Conservation (phyloP, 75 land plant species). For the Cunninghamia lanceolata region DNA sequence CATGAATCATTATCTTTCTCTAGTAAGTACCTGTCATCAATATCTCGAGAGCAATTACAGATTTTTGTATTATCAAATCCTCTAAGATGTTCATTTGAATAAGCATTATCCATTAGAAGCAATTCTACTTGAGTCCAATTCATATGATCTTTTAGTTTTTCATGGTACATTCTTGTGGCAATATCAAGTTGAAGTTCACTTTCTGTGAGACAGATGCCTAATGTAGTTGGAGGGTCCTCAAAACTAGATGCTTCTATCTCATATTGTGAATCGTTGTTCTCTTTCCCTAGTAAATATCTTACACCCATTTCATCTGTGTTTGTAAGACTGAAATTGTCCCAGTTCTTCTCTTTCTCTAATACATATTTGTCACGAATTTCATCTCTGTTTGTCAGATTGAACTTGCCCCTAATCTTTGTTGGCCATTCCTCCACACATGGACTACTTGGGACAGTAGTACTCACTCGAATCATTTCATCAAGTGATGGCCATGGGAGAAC, state of each 20-base stretch:
- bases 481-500: conserved; percentile 21
- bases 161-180: neutral
- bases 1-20: neutral
- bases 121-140: neutral
- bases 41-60: neutral
- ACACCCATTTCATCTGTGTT: too few species aligned
- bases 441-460: conserved; percentile 5
- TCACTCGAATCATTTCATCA: conserved; percentile 47
- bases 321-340: too few species aligned
- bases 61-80: too few species aligned
- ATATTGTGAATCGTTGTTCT: neutral
- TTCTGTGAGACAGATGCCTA: neutral
- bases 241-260: neutral
- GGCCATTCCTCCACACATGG: neutral
- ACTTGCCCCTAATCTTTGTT: neutral
- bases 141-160: neutral
- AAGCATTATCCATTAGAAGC: too few species aligned
- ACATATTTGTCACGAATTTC: neutral
- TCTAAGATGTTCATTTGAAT: too few species aligned
- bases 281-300: too few species aligned
- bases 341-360: neutral
- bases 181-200: neutral
- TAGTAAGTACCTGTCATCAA: neutral
- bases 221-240: neutral
- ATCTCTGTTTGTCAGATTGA: neutral